Evolutionary conservation across 306 rosid species (phyloP), one percentile per base, ranked within the genome.

Genomic region (Rubus idaeus): DNA sequence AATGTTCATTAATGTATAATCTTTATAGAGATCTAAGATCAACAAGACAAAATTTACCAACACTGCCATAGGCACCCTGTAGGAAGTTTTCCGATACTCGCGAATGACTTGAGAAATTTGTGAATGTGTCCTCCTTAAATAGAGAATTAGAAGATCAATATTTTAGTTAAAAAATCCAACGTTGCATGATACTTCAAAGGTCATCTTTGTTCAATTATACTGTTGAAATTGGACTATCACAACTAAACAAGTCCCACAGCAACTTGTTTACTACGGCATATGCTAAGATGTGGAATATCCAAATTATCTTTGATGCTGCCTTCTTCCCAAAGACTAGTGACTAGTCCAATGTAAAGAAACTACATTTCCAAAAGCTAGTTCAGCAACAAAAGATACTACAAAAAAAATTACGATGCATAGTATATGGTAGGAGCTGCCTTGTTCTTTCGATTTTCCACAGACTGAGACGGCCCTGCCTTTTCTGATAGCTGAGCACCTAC

Each of bases 31-130:
- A 40, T 42, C 9, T 68, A 14, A 51, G 64, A 52, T 17, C 50
- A 71, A 71, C 75, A 71, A 21, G 23, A 61, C 47, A 73, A 71
- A 81, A 83, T 96, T 71, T 89, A 94, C 97, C 95, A 94, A 76
- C 76, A 91, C 91, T 45, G 96, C 84, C 98, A 94, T 94, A 0
- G 97, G 91, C 70, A 91, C 98, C 73, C 96, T 87, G 82, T 94
- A 94, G 76, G 90, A 20, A 26, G 97, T 94, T 84, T 94, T 94
- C 67, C 88, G 83, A 79, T 90, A 81, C 85, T 94, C 98, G 6
- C 93, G 90, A 58, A 94, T 60, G 69, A 94, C 93, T 84, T 91
- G 98, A 81, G 97, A 83, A 78, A 94, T 89, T 81, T 94, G 98
- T 50, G 98, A 87, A 84, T 94, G 98, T 3, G 98, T 94, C 88